Evolutionary conservation across 2,329 filamentous ascomycete species (phyloP).

Genomic region (Pezicula rhizophila): DNA sequence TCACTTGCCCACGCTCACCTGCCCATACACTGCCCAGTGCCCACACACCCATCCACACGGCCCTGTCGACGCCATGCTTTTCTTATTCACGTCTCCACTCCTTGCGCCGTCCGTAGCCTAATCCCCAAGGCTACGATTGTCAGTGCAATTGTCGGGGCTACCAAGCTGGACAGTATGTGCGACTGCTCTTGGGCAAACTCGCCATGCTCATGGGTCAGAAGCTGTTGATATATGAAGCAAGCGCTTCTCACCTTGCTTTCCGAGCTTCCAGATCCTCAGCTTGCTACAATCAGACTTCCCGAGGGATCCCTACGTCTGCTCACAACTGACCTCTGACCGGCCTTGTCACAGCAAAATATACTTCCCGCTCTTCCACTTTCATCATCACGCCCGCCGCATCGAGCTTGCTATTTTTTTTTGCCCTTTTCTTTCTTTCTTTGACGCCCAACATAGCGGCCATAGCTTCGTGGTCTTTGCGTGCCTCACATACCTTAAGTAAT

Average conservation of each 20-base stretch:
- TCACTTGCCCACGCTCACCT: background rate
- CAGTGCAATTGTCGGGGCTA: background rate
- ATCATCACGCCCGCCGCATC: background rate
- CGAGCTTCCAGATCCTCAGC: background rate
- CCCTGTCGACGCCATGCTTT: background rate
- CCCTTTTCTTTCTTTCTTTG: slow-evolving; percentile 4
- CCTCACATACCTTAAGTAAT: too few relatives aligned
- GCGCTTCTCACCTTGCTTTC: background rate
- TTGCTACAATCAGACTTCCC: background rate
- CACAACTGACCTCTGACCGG: background rate
- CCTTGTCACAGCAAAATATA: too few relatives aligned
- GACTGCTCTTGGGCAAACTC: background rate
- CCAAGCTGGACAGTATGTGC: background rate
- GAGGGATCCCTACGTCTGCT: background rate
- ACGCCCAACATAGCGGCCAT: too few relatives aligned
- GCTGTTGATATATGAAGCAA: slow-evolving; percentile 1
- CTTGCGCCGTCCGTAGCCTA: background rate
- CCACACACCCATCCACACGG: background rate
- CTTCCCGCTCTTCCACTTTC: too few relatives aligned
- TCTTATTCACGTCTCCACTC: background rate
- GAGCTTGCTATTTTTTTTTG: background rate
- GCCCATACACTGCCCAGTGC: background rate
- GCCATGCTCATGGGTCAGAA: background rate
- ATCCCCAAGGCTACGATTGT: background rate
- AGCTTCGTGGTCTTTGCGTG: too few relatives aligned